Conservation (phyloP, 305 asterid species). For the Plantago lanceolata region DNA sequence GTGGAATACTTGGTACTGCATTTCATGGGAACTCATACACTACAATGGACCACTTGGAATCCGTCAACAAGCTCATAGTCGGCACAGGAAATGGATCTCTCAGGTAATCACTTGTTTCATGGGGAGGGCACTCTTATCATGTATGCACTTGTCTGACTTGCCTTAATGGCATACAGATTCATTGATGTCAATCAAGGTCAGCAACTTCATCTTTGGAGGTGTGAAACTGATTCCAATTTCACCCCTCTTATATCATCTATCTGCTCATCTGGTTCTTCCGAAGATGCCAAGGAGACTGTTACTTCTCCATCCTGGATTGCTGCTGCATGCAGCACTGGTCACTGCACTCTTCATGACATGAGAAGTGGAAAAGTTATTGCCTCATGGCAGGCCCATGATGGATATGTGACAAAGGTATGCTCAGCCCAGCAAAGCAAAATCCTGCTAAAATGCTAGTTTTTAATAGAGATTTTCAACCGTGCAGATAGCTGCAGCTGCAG, state of each 20-base stretch:
- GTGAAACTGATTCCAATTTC: conserved; percentile 68
- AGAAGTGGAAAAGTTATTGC: conserved; percentile 79
- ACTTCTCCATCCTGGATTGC: conserved; percentile 85
- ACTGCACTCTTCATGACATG: conserved; percentile 79
- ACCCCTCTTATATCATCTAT: conserved; percentile 82
- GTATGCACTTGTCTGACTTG: conserved; percentile 22
- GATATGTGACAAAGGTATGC: conserved; percentile 89
- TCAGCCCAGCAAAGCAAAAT: conserved; percentile 18
- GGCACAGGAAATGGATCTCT: conserved; percentile 97
- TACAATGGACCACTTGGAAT: conserved; percentile 76
- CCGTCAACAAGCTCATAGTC: conserved; percentile 55
- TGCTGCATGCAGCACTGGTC: conserved; percentile 81
- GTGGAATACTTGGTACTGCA: conserved; percentile 72
- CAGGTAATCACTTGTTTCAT: conserved; percentile 51
- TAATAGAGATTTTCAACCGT: conserved; percentile 26
- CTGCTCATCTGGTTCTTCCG: conserved; percentile 67
- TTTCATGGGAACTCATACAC: conserved; percentile 86
- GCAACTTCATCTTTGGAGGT: conserved; percentile 91
- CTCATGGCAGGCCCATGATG: conserved; percentile 98
- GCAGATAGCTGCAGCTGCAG: conserved; percentile 82
- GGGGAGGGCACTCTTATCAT: conserved; percentile 10
- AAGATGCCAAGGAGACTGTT: conserved; percentile 38
- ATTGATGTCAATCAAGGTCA: conserved; percentile 81
- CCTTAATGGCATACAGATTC: conserved; percentile 50
- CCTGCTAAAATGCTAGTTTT: conserved; percentile 13